Conservation (phyloP, 208 protist genomes). For the Vickermania spadyakhi region DNA sequence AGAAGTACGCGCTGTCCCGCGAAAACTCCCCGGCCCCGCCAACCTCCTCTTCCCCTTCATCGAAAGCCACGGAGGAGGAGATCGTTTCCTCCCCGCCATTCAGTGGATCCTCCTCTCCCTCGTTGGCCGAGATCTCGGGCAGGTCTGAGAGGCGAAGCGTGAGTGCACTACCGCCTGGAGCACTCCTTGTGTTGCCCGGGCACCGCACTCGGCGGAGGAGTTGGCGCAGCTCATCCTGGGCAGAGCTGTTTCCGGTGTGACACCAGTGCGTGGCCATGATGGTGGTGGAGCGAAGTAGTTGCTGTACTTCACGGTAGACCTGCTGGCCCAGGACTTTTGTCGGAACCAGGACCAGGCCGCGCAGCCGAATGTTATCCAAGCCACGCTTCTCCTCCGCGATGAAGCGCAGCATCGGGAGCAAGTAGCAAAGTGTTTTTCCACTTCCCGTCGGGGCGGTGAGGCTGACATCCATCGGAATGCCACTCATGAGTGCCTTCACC, state of each 20-base stretch:
- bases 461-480: constrained; percentile 79
- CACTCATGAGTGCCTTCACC: constrained; percentile 44
- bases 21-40: not conserved
- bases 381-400: constrained; percentile 45
- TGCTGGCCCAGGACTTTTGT: constrained; percentile 72
- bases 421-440: constrained; percentile 87
- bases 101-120: constrained; percentile 1
- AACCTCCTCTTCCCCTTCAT: constrained; percentile 1
- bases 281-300: constrained; percentile 53
- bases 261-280: constrained; percentile 61
- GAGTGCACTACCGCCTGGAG: not conserved
- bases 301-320: constrained; percentile 55
- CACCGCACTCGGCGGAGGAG: constrained; percentile 38
- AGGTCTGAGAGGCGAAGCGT: not conserved
- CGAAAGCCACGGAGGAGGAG: not conserved
- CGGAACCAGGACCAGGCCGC: constrained; percentile 74
- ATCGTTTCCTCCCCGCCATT: not conserved
- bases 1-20: constrained; percentile 39
- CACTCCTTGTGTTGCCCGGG: not conserved
- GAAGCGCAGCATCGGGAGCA: constrained; percentile 64
- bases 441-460: constrained; percentile 86
- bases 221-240: constrained; percentile 31
- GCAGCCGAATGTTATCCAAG: constrained; percentile 53
- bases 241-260: constrained; percentile 16
- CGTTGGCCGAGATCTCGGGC: not conserved